Evolutionary conservation across 2,329 filamentous ascomycete genomes (phyloP).

Genomic region (Exophiala oligosperma): DNA sequence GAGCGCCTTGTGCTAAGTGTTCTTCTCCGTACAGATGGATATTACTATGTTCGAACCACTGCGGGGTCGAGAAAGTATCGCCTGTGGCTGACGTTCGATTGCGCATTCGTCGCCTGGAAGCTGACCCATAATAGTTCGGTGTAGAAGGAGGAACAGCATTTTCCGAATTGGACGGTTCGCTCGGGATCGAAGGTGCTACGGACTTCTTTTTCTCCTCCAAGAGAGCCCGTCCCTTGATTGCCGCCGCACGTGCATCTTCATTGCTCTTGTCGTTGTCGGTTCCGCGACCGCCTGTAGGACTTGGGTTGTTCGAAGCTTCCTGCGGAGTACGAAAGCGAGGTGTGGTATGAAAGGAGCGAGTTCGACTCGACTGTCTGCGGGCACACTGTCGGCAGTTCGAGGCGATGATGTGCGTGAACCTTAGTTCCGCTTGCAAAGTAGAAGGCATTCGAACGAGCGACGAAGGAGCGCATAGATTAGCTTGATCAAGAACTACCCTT

Average conservation of each 20-base stretch:
- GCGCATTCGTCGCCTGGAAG: conserved; percentile 21
- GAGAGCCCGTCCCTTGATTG: conserved; percentile 8
- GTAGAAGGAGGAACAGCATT: conserved; percentile 4
- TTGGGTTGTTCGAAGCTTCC: conserved; percentile 13
- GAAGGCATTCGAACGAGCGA: conserved; percentile 27
- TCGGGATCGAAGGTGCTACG: background rate
- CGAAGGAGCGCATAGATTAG: background rate
- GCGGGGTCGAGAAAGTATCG: conserved; percentile 10
- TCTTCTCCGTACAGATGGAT: conserved; percentile 15
- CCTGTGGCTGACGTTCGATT: conserved; percentile 14
- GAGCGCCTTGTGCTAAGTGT: background rate
- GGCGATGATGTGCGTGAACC: conserved; percentile 23
- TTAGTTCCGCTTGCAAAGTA: conserved; percentile 27
- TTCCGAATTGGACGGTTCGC: background rate
- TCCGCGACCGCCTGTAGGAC: conserved; percentile 5
- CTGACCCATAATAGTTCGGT: conserved; percentile 21
- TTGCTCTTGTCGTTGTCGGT: conserved; percentile 9
- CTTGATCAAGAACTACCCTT: background rate
- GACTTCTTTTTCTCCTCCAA: conserved; percentile 2
- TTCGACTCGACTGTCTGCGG: conserved; percentile 9
- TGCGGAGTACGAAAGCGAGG: conserved; percentile 12
- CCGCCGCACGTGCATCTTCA: conserved; percentile 6
- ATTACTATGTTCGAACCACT: conserved; percentile 26
- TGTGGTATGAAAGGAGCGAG: conserved; percentile 20
- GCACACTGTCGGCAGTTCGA: conserved; percentile 23